Percentiles rank a stretch among this genome's conserved stretches.
These are phyloP conservation scores for Pseudocercospora eumusae DNA, from an alignment of 2,329 filamentous ascomycete species.

Conservation along the genomic window DNA sequence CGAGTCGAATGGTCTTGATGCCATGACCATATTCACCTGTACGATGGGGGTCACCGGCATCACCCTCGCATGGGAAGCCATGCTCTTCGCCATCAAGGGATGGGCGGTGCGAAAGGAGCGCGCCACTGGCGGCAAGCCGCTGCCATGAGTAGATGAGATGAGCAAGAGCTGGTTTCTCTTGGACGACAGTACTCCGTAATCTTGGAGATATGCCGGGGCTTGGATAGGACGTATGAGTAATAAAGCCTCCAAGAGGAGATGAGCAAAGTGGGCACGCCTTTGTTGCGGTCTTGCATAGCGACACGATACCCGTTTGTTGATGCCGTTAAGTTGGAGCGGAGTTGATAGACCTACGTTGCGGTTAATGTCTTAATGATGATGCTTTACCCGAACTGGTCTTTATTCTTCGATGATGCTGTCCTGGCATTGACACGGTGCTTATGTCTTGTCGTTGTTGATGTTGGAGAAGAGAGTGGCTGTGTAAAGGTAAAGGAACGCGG, in stretches of 20 bases:
- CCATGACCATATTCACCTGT: constrained; percentile 92
- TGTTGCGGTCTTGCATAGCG: constrained; percentile 10
- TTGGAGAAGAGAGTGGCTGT: neutral
- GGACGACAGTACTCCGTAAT: constrained; percentile 1
- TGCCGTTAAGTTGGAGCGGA: constrained; percentile 1
- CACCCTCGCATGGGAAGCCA: constrained; percentile 80
- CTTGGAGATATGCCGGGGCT: neutral
- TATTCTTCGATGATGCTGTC: neutral
- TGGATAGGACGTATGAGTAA: constrained; percentile 1
- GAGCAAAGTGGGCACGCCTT: constrained; percentile 2
- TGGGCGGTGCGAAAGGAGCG: constrained; percentile 63
- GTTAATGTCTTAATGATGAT: constrained; percentile 12
- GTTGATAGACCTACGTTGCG: constrained; percentile 6
- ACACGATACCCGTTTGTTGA: constrained; percentile 15
- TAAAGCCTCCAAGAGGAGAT: neutral
- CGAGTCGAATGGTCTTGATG: constrained; percentile 73
- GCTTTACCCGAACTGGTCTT: neutral
- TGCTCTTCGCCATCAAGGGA: constrained; percentile 80
- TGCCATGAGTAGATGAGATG: constrained; percentile 13
- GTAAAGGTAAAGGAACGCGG: constrained; percentile 9
- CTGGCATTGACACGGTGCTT: neutral
- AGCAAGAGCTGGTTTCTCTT: constrained; percentile 13
- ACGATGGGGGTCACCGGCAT: constrained; percentile 80
- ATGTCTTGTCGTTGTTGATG: neutral
- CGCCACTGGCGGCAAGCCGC: constrained; percentile 19